Percentiles rank a stretch among this genome's conserved stretches.
Conservation (phyloP, 306 rosid species). For the Alnus glutinosa region DNA sequence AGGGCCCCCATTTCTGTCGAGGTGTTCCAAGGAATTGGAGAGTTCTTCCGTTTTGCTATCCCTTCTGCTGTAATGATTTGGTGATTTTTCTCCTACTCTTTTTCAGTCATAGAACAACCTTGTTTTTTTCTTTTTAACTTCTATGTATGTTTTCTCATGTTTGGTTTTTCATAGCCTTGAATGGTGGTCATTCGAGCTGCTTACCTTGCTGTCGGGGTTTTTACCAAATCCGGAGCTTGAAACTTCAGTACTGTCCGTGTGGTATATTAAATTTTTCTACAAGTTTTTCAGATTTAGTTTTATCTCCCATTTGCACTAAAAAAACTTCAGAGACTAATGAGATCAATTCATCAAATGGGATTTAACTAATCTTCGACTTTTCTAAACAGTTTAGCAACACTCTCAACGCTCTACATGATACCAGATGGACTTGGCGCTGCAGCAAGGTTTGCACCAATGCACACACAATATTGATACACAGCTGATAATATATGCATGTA, state of each 20-base stretch:
- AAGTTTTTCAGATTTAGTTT: neutral
- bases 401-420: conserved; percentile 56
- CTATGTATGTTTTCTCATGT: conserved; percentile 4
- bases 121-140: neutral
- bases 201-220: conserved; percentile 62
- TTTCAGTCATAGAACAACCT: neutral
- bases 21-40: conserved; percentile 51
- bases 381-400: conserved; percentile 56
- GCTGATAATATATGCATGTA: neutral
- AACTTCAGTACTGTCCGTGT: conserved; percentile 74
- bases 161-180: conserved; percentile 47
- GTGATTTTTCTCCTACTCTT: conserved; percentile 32
- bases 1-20: conserved; percentile 54
- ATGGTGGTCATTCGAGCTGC: conserved; percentile 77
- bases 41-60: conserved; percentile 60
- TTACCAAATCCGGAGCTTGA: conserved; percentile 83
- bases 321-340: neutral
- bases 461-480: neutral
- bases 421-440: conserved; percentile 76
- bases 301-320: conserved; percentile 3
- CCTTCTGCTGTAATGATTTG: conserved; percentile 84
- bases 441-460: conserved; percentile 47
- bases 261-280: conserved; percentile 38
- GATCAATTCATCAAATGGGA: neutral
- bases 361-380: neutral